Base-by-base conservation (phyloP, 768 basidiomycete species). In the Trametopsis cervina region DNA sequence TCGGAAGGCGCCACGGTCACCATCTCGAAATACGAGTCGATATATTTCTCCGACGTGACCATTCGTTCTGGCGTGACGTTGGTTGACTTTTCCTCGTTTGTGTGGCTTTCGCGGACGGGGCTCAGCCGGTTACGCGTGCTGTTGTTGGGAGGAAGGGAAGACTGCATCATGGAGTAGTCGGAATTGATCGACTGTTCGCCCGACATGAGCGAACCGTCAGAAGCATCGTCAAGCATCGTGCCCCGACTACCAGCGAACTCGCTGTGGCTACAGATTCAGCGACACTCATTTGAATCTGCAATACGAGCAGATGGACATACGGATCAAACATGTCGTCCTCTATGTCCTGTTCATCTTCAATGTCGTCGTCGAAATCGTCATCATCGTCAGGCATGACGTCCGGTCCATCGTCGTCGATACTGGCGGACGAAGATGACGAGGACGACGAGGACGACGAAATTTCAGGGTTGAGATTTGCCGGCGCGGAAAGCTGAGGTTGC, bases 281-380 rank as follows among this genome's bases (percentile, higher is more conserved):
- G n/a, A n/a, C n/a, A n/a, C n/a, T n/a, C n/a, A n/a, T n/a, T n/a
- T n/a, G n/a, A n/a, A n/a, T n/a, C n/a, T n/a, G n/a, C n/a, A 24
- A 18, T 20, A 2, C 18, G n/a, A 9, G 18, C 20, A 29, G 13
- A 12, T 25, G 20, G 24, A 69, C 84, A 59, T 61, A 89, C 86
- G 85, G 85, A 59, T 89, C 88, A 54, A 89, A 89, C n/a, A 68
- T 75, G 37, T 73, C 79, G 37, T 65, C 67, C 1, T 66, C 73
- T 7, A 68, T 69, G 23, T 68, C 71, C 35, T 72, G 67, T 44
- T 48, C 54, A 22, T 58, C 57, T 24, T 60, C 58, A 6, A 42
- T 51, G 21, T 61, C 60, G 20, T 73, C 70, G 20, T 76, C 80
- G 44, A 72, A 79, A 17, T 63, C 61, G 60, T 69, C 76, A 11